phyloP scores from a whole-genome alignment of 352 stramenopile species.

The Elongisporangium anandrum region DNA sequence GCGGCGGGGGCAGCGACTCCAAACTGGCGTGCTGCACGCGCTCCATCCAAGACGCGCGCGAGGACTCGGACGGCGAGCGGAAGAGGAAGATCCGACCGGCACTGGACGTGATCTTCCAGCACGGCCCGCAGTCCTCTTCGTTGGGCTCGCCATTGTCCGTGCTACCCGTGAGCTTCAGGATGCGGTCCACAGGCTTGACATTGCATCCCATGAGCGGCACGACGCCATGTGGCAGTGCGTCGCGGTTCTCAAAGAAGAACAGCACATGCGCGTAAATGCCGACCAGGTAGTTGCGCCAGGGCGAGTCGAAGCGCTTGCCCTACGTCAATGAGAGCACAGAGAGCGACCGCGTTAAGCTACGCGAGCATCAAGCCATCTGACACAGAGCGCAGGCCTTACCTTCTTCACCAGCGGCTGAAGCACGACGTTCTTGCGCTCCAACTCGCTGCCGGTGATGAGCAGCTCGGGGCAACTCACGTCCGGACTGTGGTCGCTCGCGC shows the following conservation, averaged over 20 bases:
- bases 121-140: constrained; percentile 57
- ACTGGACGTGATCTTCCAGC: constrained; percentile 66
- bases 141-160: constrained; percentile 11
- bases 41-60: constrained; percentile 49
- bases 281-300: constrained; percentile 55
- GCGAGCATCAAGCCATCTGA: neutral
- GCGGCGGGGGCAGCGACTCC: constrained; percentile 15
- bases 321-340: neutral
- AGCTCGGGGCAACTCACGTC: constrained; percentile 42
- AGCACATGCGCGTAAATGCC: constrained; percentile 54
- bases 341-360: neutral
- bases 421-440: constrained; percentile 31
- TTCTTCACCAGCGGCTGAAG: constrained; percentile 57
- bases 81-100: constrained; percentile 59
- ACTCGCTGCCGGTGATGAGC: constrained; percentile 31
- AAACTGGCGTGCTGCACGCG: constrained; percentile 31
- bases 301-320: constrained; percentile 61
- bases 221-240: constrained; percentile 43
- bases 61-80: constrained; percentile 42
- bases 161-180: constrained; percentile 36
- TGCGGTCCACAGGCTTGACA: constrained; percentile 52
- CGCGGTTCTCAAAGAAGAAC: constrained; percentile 60
- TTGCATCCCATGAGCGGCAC: constrained; percentile 44
- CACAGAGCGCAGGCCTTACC: constrained; percentile 3
- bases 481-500: constrained; percentile 5